Evolutionary conservation across 768 basidiomycete genomes (phyloP).

Genomic region (Rhizopogon vulgaris): DNA sequence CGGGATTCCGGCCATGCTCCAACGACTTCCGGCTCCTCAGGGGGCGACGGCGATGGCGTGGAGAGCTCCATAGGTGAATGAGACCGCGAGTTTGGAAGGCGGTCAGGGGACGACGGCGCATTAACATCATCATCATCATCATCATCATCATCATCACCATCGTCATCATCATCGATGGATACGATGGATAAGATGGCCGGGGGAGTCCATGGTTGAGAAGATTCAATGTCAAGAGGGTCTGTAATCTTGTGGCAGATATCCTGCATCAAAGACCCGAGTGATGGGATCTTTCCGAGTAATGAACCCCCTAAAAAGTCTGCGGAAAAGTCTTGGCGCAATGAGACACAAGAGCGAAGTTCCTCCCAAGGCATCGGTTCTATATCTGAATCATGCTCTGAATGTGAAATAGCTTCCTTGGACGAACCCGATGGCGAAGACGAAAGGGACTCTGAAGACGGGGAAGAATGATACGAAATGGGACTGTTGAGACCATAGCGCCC

Average conservation of each 20-base stretch:
- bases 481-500: conserved; percentile 60
- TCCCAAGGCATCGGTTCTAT: conserved; percentile 38
- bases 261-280: conserved; percentile 25
- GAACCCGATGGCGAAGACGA: conserved; percentile 39
- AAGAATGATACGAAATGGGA: conserved; percentile 20
- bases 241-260: conserved; percentile 18
- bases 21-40: conserved; percentile 30
- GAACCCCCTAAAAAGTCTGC: conserved; percentile 3
- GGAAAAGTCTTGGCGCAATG: conserved; percentile 11
- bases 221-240: conserved; percentile 4
- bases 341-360: conserved; percentile 9
- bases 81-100: conserved; percentile 26
- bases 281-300: conserved; percentile 23
- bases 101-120: conserved; percentile 5
- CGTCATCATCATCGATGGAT: too few species aligned
- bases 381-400: conserved; percentile 43
- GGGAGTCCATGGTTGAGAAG: conserved; percentile 14
- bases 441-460: conserved; percentile 30
- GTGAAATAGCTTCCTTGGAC: conserved; percentile 24
- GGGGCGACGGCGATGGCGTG: conserved; percentile 30
- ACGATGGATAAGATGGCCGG: conserved; percentile 2
- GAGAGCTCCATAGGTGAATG: conserved; percentile 45
- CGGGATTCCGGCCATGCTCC: conserved; percentile 40
- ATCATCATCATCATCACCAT: too few species aligned
- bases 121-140: not conserved